A percentile compares a stretch with the other conserved stretches of the same genome.
These are phyloP conservation scores for Oryza rufipogon DNA, from an alignment of 176 grass and related monocot genomes.

Conservation along the genomic window DNA sequence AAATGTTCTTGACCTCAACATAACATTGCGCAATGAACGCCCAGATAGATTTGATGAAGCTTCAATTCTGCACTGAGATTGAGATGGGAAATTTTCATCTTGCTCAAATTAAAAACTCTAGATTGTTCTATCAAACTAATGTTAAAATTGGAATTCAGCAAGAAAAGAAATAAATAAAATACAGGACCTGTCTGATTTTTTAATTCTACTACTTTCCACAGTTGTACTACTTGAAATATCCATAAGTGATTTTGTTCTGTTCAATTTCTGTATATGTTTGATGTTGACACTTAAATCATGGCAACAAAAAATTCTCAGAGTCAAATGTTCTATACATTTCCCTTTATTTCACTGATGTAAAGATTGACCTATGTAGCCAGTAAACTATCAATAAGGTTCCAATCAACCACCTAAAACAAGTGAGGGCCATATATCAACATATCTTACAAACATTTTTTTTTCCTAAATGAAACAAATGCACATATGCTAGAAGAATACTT, in stretches of 20 bases:
- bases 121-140: slow-evolving; percentile 26
- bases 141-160: slow-evolving; percentile 23
- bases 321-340: slow-evolving; percentile 32
- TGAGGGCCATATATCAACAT: slow-evolving; percentile 1
- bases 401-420: slow-evolving; percentile 21
- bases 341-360: slow-evolving; percentile 32
- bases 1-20: slow-evolving; percentile 94
- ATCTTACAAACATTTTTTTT: background rate
- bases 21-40: slow-evolving; percentile 68
- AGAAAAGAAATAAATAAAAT: slow-evolving; percentile 34
- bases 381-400: slow-evolving; percentile 13
- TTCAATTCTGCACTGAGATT: slow-evolving; percentile 81
- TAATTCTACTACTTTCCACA: slow-evolving; percentile 24
- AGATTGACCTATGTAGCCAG: slow-evolving; percentile 27
- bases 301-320: background rate
- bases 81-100: slow-evolving; percentile 64
- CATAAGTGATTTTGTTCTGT: background rate
- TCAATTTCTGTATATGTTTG: slow-evolving; percentile 17
- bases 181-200: background rate
- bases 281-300: slow-evolving; percentile 23
- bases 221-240: slow-evolving; percentile 3
- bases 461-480: slow-evolving; percentile 3
- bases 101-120: slow-evolving; percentile 59
- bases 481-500: slow-evolving; percentile 12
- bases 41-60: slow-evolving; percentile 87